A percentile compares a stretch with the other conserved stretches of the same genome.
Evolutionary conservation across 208 protist genomes (phyloP).

Genomic region (Trypanosoma conorhini): DNA sequence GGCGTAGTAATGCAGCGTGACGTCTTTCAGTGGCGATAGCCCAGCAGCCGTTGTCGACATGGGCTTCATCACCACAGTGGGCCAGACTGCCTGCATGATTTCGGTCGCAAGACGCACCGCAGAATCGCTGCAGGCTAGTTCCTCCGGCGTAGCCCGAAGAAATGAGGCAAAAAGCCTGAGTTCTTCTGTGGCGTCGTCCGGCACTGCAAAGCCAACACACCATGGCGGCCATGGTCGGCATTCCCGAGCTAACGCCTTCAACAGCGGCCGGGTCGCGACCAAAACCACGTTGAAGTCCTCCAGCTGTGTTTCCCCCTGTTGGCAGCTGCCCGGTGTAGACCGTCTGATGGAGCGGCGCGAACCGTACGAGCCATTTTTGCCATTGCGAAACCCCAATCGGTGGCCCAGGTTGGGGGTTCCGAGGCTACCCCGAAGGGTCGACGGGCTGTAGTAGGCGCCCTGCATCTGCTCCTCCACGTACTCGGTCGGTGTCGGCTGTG

Average conservation of each 20-base stretch:
- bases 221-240: constrained; percentile 43
- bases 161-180: constrained; percentile 35
- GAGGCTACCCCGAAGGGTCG: constrained; percentile 26
- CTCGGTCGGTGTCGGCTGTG: neutral
- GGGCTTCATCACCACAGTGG: constrained; percentile 26
- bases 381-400: neutral
- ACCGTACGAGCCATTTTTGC: constrained; percentile 8
- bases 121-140: constrained; percentile 16
- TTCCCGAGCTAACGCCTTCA: constrained; percentile 39
- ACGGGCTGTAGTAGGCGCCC: constrained; percentile 1
- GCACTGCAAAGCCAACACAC: constrained; percentile 34
- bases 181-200: constrained; percentile 28
- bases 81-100: constrained; percentile 33
- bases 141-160: constrained; percentile 26
- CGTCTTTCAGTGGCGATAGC: constrained; percentile 33
- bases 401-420: constrained; percentile 31
- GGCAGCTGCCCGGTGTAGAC: constrained; percentile 9
- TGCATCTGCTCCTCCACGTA: neutral
- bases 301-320: neutral
- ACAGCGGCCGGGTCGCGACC: constrained; percentile 34
- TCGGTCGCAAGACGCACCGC: constrained; percentile 11
- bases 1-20: constrained; percentile 40
- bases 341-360: constrained; percentile 11
- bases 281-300: constrained; percentile 24
- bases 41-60: constrained; percentile 40